phyloP scores from a whole-genome alignment of 257 asterid genomes.

The Dorcoceras hygrometricum region DNA sequence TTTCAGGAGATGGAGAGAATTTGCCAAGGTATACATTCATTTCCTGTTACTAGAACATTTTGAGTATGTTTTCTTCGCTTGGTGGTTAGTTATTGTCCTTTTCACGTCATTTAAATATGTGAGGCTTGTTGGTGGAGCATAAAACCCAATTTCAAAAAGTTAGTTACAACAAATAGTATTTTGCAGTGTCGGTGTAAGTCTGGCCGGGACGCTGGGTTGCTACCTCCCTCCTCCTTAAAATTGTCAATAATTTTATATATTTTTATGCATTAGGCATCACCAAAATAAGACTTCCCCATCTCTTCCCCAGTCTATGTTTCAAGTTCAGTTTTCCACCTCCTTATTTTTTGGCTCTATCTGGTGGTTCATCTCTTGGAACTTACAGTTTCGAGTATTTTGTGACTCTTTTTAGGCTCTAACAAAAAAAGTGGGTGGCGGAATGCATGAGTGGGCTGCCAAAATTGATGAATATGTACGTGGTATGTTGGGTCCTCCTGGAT shows the following conservation, averaged over 20 bases:
- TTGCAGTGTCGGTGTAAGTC: not conserved
- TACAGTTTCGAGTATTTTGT: slow-evolving; percentile 22
- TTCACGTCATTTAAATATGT: not conserved
- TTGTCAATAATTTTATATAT: too few relatives aligned
- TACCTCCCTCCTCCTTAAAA: too few relatives aligned
- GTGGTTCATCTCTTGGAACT: not conserved
- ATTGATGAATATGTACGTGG: slow-evolving; percentile 93
- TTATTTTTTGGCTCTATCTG: too few relatives aligned
- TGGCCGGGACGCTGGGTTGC: not conserved
- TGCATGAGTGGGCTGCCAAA: slow-evolving; percentile 97
- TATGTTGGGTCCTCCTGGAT: slow-evolving; percentile 86
- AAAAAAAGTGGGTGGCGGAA: slow-evolving; percentile 71
- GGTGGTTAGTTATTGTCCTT: not conserved
- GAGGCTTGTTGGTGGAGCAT: slow-evolving; percentile 1
- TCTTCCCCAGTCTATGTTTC: not conserved
- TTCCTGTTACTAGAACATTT: not conserved
- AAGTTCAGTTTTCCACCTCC: too few relatives aligned
- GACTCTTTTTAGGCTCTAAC: slow-evolving; percentile 60
- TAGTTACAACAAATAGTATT: slow-evolving; percentile 5
- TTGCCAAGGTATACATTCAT: slow-evolving; percentile 65
- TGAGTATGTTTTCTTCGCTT: not conserved
- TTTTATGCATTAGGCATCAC: not conserved
- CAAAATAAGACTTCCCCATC: not conserved
- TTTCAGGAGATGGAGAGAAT: slow-evolving; percentile 70
- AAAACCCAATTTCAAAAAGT: slow-evolving; percentile 1